Percentiles rank a stretch among this genome's conserved stretches.
Conservation (phyloP, 371 early-diverging fungal species). For the Basidiobolus heterosporus region DNA sequence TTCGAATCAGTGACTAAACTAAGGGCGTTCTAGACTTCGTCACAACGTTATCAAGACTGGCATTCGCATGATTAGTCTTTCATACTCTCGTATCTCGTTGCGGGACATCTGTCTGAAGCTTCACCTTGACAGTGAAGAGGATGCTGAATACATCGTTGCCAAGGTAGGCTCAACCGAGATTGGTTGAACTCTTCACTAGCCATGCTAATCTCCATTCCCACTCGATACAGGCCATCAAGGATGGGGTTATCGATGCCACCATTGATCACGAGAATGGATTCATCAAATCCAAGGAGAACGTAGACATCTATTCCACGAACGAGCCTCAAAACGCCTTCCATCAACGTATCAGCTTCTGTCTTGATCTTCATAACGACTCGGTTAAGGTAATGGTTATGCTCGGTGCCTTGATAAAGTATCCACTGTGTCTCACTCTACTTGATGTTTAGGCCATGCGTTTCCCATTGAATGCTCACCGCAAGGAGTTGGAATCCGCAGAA, state of each 20-base stretch:
- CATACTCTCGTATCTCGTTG: conserved; percentile 90
- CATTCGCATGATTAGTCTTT: conserved; percentile 82
- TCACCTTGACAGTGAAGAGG: conserved; percentile 90
- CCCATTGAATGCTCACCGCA: conserved; percentile 64
- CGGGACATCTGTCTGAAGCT: conserved; percentile 89
- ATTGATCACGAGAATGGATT: conserved; percentile 86
- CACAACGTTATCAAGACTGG: conserved; percentile 98
- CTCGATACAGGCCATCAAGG: conserved; percentile 80
- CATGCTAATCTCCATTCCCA: background rate
- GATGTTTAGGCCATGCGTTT: conserved; percentile 76
- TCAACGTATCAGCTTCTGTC: conserved; percentile 84
- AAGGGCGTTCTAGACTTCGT: conserved; percentile 70
- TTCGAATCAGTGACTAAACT: background rate
- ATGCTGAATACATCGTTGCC: conserved; percentile 93
- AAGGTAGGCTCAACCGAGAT: conserved; percentile 29
- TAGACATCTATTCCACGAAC: conserved; percentile 85
- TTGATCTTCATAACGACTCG: conserved; percentile 87
- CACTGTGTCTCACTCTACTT: background rate
- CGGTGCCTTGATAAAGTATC: background rate
- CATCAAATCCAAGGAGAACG: conserved; percentile 82
- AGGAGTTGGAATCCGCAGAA: conserved; percentile 70
- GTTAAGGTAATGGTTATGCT: conserved; percentile 44
- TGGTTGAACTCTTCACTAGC: background rate
- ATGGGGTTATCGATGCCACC: conserved; percentile 92
- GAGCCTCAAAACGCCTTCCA: conserved; percentile 92